Percentiles rank a stretch among this genome's conserved stretches.
phyloP scores from a whole-genome alignment of 2,329 filamentous ascomycete genomes.

The Metarhizium sp. region DNA sequence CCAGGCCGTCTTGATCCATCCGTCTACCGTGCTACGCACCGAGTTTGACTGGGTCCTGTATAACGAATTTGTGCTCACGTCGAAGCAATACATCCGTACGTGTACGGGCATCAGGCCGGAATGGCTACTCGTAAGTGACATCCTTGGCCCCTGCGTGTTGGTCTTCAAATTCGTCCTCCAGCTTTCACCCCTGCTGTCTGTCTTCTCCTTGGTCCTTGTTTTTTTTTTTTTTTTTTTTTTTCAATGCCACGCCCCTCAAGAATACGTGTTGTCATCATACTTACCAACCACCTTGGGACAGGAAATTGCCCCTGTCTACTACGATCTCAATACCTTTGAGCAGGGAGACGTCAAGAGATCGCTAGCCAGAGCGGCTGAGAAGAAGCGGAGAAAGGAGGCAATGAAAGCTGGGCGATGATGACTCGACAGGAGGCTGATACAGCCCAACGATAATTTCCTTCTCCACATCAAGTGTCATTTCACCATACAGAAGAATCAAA shows the following conservation, averaged over 20 bases:
- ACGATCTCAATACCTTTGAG: slow-evolving; percentile 72
- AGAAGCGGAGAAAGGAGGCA: slow-evolving; percentile 49
- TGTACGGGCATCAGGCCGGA: slow-evolving; percentile 88
- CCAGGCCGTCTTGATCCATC: slow-evolving; percentile 86
- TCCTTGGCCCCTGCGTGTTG: background rate
- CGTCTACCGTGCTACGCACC: slow-evolving; percentile 77
- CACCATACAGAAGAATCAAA: background rate
- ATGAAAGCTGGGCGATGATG: slow-evolving; percentile 38
- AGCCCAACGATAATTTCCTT: background rate
- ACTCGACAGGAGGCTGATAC: background rate
- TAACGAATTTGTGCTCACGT: slow-evolving; percentile 96
- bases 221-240: background rate
- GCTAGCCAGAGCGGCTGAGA: slow-evolving; percentile 47
- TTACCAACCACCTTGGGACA: slow-evolving; percentile 22
- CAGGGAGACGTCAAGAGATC: slow-evolving; percentile 79
- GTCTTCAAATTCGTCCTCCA: background rate
- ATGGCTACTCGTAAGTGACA: slow-evolving; percentile 69
- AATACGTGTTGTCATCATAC: background rate
- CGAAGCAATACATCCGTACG: slow-evolving; percentile 95
- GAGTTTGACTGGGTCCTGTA: slow-evolving; percentile 97
- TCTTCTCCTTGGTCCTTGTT: background rate
- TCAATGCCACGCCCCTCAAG: background rate
- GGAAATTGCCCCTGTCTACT: slow-evolving; percentile 93
- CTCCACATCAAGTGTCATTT: background rate
- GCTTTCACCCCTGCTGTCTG: background rate